Evolutionary conservation across 805 yeast genomes (phyloP), one percentile per base, ranked within the genome.

Genomic region (Saturnispora sekii): DNA sequence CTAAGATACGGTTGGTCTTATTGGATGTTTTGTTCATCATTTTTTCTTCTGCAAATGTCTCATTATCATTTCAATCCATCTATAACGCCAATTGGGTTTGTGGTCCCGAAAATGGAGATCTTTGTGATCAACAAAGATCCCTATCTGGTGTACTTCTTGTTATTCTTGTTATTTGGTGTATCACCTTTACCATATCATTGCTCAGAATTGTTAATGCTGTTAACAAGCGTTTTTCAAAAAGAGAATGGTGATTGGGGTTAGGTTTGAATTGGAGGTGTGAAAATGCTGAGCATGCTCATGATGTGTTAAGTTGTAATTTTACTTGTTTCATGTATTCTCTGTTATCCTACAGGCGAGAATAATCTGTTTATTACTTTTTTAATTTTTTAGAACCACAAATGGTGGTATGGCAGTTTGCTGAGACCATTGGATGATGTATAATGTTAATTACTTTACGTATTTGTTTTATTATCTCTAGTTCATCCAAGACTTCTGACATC

Each of bases 21-120:
- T 68, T 88, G 53, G 98, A 93, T 60, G 67, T 90, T 35, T 64
- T 90, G 30, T 87, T 93, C 62, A 86, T 93, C 50, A 88, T 90
- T 17, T 85, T 89, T 57, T 79, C 88, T 12, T 76, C 94, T 38
- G 96, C 97, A 1, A 89, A 88, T 59, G 63, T 90, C 44, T 79
- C 97, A 4, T 69, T 90, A 32, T 77, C 96, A 3, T 88, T 88
- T 66, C 82, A 87, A 59, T 80, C 96, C 0, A 66, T 89, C 42
- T 84, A 68, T 58, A 96, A 87, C 58, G 69, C 71, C 36, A 72
- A 78, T 53, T 90, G 97, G 96, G 90, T 85, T 8, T 89, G 90
- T 55, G 52, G 52, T 5, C 40, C 65, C 61, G 11, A 46, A 48
- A 54, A 48, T 59, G 62, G 55, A 8, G 66, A 75, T 32, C 76